phyloP scores from a whole-genome alignment of 129 eudicot genomes.

The Logfia minima region DNA sequence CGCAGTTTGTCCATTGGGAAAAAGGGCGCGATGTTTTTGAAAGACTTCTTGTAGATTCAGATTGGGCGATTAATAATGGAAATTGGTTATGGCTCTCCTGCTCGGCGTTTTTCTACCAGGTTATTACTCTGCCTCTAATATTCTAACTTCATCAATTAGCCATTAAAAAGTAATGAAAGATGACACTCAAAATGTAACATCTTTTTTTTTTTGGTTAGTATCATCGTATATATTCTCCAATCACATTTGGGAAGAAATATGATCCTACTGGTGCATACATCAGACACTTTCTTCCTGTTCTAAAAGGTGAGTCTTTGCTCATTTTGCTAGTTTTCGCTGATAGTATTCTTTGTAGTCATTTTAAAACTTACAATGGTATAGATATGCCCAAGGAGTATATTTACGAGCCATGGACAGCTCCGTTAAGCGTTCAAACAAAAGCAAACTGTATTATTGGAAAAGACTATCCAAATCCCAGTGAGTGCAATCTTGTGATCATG shows the following conservation, averaged over 20 bases:
- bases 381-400: conserved; percentile 92
- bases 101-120: conserved; percentile 90
- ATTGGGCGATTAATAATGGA: conserved; percentile 88
- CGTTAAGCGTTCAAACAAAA: conserved; percentile 63
- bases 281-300: conserved; percentile 77
- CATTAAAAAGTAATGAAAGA: background rate
- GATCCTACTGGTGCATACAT: conserved; percentile 74
- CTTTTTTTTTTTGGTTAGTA: conserved; percentile 40
- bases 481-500: conserved; percentile 1
- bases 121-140: conserved; percentile 15
- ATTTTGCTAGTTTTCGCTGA: conserved; percentile 15
- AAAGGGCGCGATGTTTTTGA: conserved; percentile 91
- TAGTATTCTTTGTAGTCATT: background rate
- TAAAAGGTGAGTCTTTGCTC: conserved; percentile 53
- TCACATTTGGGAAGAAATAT: conserved; percentile 86
- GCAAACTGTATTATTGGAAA: conserved; percentile 89
- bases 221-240: conserved; percentile 82
- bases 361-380: conserved; percentile 10
- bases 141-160: background rate
- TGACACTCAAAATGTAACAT: background rate
- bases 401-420: conserved; percentile 95
- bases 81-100: conserved; percentile 95
- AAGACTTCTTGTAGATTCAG: conserved; percentile 79
- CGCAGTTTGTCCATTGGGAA: conserved; percentile 88
- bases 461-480: conserved; percentile 89